phyloP scores from a whole-genome alignment of 2,329 filamentous ascomycete genomes.

The Diplodia seriata region DNA sequence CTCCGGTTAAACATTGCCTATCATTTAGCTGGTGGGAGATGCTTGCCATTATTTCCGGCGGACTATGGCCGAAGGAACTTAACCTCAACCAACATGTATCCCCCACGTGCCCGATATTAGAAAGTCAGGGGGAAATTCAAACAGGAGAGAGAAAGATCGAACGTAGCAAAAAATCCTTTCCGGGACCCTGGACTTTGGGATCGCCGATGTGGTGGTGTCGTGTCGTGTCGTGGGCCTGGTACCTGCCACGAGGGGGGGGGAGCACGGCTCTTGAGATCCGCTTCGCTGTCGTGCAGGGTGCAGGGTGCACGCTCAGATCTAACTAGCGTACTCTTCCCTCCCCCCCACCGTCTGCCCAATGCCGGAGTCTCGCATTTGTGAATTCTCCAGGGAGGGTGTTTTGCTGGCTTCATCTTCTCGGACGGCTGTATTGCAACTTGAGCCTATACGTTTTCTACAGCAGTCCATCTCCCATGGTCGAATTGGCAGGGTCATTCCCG shows the following conservation, averaged over 20 bases:
- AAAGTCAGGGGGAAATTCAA: not conserved
- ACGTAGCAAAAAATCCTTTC: conserved; percentile 6
- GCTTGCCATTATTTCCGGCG: too few species aligned
- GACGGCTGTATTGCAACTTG: too few species aligned
- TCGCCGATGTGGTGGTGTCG: not conserved
- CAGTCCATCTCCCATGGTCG: too few species aligned
- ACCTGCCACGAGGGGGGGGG: too few species aligned
- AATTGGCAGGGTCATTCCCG: too few species aligned
- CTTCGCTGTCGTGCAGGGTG: not conserved
- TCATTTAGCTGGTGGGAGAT: not conserved
- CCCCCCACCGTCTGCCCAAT: too few species aligned
- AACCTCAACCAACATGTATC: not conserved
- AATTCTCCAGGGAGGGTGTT: too few species aligned
- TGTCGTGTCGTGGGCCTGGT: too few species aligned
- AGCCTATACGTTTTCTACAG: too few species aligned
- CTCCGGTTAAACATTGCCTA: not conserved
- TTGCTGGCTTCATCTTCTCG: not conserved
- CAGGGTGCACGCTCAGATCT: not conserved
- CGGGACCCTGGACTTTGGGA: not conserved
- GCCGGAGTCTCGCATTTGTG: too few species aligned
- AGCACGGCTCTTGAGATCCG: too few species aligned
- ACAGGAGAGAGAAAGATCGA: not conserved
- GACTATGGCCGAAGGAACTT: too few species aligned
- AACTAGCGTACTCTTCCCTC: not conserved
- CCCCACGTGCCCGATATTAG: not conserved